These are phyloP conservation scores for Thielaviopsis populi DNA, from an alignment of 2,329 filamentous ascomycete species.

Conservation along the genomic window DNA sequence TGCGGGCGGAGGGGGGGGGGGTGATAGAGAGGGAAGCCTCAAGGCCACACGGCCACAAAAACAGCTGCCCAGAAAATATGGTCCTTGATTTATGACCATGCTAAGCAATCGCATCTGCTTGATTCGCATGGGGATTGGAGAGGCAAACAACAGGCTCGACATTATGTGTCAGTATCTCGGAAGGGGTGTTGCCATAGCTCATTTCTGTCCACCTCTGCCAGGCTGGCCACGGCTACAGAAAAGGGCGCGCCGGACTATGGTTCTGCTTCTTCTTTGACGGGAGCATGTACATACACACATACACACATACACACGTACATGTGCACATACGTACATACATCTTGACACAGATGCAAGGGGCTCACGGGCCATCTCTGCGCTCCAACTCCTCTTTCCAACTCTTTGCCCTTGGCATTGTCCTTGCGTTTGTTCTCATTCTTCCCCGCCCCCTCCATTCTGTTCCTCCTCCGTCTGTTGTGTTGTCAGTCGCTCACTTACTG, in stretches of 20 bases:
- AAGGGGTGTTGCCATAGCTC: not conserved
- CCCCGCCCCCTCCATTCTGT: not conserved
- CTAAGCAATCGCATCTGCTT: not conserved
- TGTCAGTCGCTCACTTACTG: not conserved
- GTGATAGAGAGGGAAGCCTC: not conserved
- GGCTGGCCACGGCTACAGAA: not conserved
- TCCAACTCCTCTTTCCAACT: not conserved
- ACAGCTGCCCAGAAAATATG: not conserved
- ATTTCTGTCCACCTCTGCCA: not conserved
- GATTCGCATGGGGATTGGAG: not conserved
- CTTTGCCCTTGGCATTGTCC: not conserved
- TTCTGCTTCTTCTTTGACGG: not conserved
- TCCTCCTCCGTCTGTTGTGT: not conserved
- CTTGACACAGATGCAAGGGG: not conserved
- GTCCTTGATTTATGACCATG: not conserved
- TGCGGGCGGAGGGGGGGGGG: not conserved
- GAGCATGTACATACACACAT: not conserved
- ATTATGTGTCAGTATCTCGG: not conserved
- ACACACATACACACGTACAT: not conserved
- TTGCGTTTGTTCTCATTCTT: not conserved
- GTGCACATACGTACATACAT: not conserved
- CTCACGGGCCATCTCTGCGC: not conserved
- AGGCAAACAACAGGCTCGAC: not conserved
- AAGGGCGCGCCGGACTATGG: too few species aligned
- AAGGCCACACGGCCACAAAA: not conserved